Conservation (phyloP, 495 filamentous ascomycete genomes). For the Penicillium steckii region DNA sequence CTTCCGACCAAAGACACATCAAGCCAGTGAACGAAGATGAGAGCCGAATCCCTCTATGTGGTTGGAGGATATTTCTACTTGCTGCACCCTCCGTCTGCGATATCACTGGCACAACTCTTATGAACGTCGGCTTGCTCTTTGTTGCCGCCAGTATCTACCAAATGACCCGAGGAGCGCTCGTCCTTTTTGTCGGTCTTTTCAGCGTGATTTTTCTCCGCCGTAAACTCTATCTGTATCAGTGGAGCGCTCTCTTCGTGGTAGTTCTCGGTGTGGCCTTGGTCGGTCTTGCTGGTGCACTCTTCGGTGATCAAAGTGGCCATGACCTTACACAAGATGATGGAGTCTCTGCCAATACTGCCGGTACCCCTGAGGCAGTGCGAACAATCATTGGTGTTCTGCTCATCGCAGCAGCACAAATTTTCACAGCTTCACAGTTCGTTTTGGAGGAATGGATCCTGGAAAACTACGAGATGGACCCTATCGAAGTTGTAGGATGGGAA, state of each 20-base stretch:
- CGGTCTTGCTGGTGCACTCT: slow-evolving; percentile 82
- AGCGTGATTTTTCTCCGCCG: slow-evolving; percentile 86
- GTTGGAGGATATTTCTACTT: slow-evolving; percentile 72
- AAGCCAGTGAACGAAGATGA: slow-evolving; percentile 50
- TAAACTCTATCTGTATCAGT: slow-evolving; percentile 78
- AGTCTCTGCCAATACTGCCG: slow-evolving; percentile 24
- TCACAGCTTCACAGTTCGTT: slow-evolving; percentile 95
- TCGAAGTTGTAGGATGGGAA: slow-evolving; percentile 95
- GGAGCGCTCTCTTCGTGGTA: slow-evolving; percentile 82
- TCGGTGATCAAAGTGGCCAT: slow-evolving; percentile 58
- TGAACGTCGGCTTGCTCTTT: slow-evolving; percentile 93
- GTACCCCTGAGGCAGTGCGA: slow-evolving; percentile 59
- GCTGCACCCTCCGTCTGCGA: slow-evolving; percentile 90
- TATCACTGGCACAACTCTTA: slow-evolving; percentile 90
- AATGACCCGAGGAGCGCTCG: slow-evolving; percentile 93
- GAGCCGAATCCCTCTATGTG: slow-evolving; percentile 57
- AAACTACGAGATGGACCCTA: slow-evolving; percentile 81
- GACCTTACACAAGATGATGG: slow-evolving; percentile 34
- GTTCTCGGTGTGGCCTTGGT: slow-evolving; percentile 87
- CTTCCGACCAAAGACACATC: slow-evolving; percentile 35
- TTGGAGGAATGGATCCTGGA: slow-evolving; percentile 93
- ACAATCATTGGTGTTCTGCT: slow-evolving; percentile 81
- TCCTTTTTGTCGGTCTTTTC: slow-evolving; percentile 93
- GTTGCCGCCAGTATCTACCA: slow-evolving; percentile 96
- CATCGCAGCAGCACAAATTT: slow-evolving; percentile 92